Evolutionary conservation across 768 basidiomycete genomes (phyloP), one percentile per base, ranked within the genome.

Genomic region (Kwoniella sp.): DNA sequence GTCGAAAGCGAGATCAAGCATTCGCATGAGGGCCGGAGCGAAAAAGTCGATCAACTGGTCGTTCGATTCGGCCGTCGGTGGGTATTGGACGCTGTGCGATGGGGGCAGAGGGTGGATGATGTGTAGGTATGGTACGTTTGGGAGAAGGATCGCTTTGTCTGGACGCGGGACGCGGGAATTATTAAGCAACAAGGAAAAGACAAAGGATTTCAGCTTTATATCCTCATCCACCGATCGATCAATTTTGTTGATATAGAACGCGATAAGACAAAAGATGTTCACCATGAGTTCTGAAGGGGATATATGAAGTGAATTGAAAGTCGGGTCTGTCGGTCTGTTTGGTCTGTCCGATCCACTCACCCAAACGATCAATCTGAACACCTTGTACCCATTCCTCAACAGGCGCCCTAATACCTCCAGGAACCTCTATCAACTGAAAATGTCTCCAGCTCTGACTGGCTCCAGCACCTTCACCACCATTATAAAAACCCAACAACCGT

Each of bases 391-490:
- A 82, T 59, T 79, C 82, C 79, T 94, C 92, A 25, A 93, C 83
- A 0, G 93, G 93, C 15, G 90, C 89, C n/a, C 64, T 54, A 33
- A 6, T 33, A 4, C 70, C 67, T 1, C 86, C 88, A 36, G 85
- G 84, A 8, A 84, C 84, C 33, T 90, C 88, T 33, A 94, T 79
- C 67, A 94, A 88, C 77, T 95, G 92, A n/a, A 94, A 68, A 76
- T 96, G 93, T 73, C 94, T 92, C 81, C 94, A 92, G 1, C 85
- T 83, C 80, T 96, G 93, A 76, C 91, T 92, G 12, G 93, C 92
- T 26, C 92, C 92, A 61, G 68, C 74, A n/a, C 57, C 66, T 27
- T 21, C 77, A 85, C 74, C 78, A 87, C 93, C 95, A 68, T 97
- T 97, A 80, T 92, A 96, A 81, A 96, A 96, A 1, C 89, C 90